Conservation (phyloP, 179 eudicot species). For the Silene vulgaris region DNA sequence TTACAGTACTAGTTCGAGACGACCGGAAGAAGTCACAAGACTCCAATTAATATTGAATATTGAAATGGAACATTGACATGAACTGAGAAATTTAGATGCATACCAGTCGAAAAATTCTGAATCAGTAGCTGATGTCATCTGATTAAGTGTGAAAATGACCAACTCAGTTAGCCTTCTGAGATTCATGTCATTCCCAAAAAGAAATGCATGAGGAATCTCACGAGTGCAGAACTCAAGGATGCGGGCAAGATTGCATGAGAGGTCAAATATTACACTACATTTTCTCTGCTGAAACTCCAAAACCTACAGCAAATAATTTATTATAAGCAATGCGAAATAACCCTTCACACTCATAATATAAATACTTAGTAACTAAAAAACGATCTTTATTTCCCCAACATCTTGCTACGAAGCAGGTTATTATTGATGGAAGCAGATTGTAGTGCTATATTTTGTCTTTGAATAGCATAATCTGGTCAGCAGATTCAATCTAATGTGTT, state of each 20-base stretch:
- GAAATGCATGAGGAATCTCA: slow-evolving; percentile 85
- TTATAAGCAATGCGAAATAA: slow-evolving; percentile 1
- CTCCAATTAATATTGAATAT: neutral
- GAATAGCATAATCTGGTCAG: too few relatives aligned
- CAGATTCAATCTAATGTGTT: neutral
- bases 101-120: slow-evolving; percentile 74
- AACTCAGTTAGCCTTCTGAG: slow-evolving; percentile 74
- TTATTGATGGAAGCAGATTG: neutral
- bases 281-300: slow-evolving; percentile 78
- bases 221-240: slow-evolving; percentile 75
- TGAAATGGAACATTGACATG: neutral
- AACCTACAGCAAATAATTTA: slow-evolving; percentile 33
- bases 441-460: too few relatives aligned
- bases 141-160: slow-evolving; percentile 75
- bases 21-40: neutral
- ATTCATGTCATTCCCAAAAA: slow-evolving; percentile 76
- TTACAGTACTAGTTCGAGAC: neutral
- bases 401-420: neutral
- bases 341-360: neutral
- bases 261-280: slow-evolving; percentile 80
- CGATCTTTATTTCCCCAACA: neutral
- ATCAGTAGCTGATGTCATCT: slow-evolving; percentile 60
- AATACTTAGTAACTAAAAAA: neutral
- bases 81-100: slow-evolving; percentile 27
- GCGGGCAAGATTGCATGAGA: slow-evolving; percentile 93